Conservation (phyloP, 352 stramenopile species). For the Aphanomyces cochlioides region DNA sequence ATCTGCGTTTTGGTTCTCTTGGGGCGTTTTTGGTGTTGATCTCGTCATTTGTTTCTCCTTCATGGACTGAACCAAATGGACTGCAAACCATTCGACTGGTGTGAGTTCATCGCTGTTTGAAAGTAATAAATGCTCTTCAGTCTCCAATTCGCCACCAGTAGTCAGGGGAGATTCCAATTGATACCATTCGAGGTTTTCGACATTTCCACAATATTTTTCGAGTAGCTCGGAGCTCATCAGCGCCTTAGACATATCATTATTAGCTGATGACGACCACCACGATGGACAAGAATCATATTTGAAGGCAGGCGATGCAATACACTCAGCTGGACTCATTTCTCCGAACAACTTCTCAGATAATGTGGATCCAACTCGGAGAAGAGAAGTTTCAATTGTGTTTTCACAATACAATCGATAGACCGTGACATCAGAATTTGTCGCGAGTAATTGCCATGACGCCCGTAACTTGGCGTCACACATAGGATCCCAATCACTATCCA, state of each 20-base stretch:
- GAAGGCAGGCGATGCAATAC: conserved; percentile 44
- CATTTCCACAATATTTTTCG: conserved; percentile 48
- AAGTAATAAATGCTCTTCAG: conserved; percentile 76
- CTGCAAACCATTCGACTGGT: conserved; percentile 81
- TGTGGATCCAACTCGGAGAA: conserved; percentile 65
- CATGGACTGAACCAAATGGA: conserved; percentile 63
- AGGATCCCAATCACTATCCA: conserved; percentile 81
- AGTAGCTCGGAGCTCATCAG: conserved; percentile 42
- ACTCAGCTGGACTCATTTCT: conserved; percentile 64
- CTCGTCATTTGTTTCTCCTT: conserved; percentile 42
- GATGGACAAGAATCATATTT: conserved; percentile 19
- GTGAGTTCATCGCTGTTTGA: conserved; percentile 79
- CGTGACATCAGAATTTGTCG: conserved; percentile 40
- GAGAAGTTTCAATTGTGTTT: conserved; percentile 66
- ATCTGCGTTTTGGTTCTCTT: background rate
- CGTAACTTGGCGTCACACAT: conserved; percentile 78
- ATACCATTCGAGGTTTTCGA: conserved; percentile 34
- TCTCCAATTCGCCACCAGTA: conserved; percentile 63
- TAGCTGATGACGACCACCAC: conserved; percentile 15
- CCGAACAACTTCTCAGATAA: conserved; percentile 77
- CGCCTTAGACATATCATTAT: conserved; percentile 31
- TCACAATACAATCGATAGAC: conserved; percentile 81
- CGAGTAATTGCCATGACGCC: conserved; percentile 65
- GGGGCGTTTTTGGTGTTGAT: background rate
- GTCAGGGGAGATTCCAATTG: conserved; percentile 42